phyloP scores from a whole-genome alignment of 305 asterid species.

The Ajuga reptans region DNA sequence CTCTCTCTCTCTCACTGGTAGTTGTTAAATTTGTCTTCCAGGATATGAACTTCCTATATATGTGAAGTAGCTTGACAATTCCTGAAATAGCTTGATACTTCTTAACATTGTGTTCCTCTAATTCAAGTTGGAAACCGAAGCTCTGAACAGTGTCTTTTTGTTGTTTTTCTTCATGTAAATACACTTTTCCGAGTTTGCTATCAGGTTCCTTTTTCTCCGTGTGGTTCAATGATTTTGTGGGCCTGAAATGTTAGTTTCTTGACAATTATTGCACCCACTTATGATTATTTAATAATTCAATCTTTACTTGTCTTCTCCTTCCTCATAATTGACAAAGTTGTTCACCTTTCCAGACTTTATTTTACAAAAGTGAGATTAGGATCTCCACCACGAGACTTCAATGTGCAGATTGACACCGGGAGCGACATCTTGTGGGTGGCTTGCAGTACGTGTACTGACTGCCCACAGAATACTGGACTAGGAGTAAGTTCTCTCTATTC shows the following conservation, averaged over 20 bases:
- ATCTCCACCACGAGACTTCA: constrained; percentile 81
- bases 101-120: background rate
- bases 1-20: no score
- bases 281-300: background rate
- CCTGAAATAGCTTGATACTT: background rate
- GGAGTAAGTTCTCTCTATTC: constrained; percentile 43
- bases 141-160: background rate
- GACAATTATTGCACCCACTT: background rate
- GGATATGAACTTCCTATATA: background rate
- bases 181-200: background rate
- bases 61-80: background rate
- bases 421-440: constrained; percentile 85
- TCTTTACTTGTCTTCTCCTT: background rate
- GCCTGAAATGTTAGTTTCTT: background rate
- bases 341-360: constrained; percentile 53
- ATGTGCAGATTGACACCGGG: constrained; percentile 92
- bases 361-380: constrained; percentile 84
- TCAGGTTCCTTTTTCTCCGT: background rate
- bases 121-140: background rate
- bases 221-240: background rate
- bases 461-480: constrained; percentile 76
- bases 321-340: background rate
- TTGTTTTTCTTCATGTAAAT: background rate
- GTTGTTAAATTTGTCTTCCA: background rate
- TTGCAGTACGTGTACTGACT: constrained; percentile 73